These are phyloP conservation scores for Helminthosporium solani DNA, from an alignment of 2,329 filamentous ascomycete genomes.

Conservation along the genomic window DNA sequence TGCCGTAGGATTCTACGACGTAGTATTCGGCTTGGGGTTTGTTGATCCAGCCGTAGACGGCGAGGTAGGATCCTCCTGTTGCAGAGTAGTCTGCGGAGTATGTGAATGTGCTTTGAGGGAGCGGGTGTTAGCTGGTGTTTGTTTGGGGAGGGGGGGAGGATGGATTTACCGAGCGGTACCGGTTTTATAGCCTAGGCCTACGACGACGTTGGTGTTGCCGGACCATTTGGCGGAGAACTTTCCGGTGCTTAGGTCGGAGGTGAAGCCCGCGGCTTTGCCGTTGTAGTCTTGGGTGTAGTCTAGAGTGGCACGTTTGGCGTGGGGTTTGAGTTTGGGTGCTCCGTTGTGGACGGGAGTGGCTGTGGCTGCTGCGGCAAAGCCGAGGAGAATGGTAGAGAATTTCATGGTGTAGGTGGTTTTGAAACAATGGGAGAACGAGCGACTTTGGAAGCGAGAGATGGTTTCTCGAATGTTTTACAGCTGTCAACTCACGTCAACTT, in stretches of 20 bases:
- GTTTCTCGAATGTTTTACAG: too few relatives aligned
- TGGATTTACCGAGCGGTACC: constrained; percentile 14
- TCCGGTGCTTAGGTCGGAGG: constrained; percentile 34
- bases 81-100: constrained; percentile 27
- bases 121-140: not conserved
- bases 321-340: not conserved
- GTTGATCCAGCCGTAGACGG: constrained; percentile 58
- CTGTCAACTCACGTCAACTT: too few relatives aligned
- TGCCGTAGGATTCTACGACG: constrained; percentile 55
- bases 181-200: constrained; percentile 33
- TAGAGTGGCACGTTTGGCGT: not conserved
- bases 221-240: constrained; percentile 31
- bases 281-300: constrained; percentile 3
- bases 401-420: not conserved
- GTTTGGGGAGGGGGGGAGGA: too few relatives aligned
- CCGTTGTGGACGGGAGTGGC: not conserved
- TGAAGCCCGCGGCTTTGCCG: not conserved
- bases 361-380: not conserved
- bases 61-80: constrained; percentile 25
- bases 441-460: not conserved
- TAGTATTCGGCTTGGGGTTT: constrained; percentile 59
- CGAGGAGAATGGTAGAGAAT: not conserved
- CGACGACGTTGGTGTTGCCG: constrained; percentile 32
- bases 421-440: not conserved
- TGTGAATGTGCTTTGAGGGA: constrained; percentile 13